Conservation (phyloP, 768 basidiomycete genomes). For the Tulasnella sp. region DNA sequence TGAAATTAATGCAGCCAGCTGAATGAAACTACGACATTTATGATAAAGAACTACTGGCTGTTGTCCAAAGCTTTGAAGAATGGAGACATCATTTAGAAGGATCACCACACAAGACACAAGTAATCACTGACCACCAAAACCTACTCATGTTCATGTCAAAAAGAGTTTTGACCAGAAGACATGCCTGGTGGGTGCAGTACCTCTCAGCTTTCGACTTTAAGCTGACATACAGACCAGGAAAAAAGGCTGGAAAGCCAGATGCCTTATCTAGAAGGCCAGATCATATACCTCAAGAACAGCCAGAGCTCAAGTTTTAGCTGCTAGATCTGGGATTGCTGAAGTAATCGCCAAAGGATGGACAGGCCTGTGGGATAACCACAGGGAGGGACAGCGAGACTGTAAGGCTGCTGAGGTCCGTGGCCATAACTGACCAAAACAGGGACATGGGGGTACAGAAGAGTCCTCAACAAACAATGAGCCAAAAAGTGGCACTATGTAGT, state of each 20-base stretch:
- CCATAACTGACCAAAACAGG: too few relatives aligned
- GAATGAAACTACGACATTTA: constrained; percentile 21
- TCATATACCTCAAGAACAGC: neutral
- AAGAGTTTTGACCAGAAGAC: neutral
- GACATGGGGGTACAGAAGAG: neutral
- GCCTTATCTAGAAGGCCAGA: neutral
- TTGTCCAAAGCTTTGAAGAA: constrained; percentile 16
- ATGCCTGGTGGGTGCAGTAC: neutral
- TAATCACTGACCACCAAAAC: neutral
- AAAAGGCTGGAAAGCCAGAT: neutral
- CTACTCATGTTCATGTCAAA: neutral
- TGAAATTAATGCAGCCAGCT: constrained; percentile 4
- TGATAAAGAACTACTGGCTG: constrained; percentile 27
- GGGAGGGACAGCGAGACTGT: neutral
- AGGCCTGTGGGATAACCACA: neutral
- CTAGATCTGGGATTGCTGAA: neutral
- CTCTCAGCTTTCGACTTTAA: neutral
- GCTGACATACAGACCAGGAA: neutral
- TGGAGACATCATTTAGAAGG: neutral
- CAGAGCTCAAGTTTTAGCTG: neutral
- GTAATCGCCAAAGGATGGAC: neutral
- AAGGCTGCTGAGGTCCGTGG: neutral
- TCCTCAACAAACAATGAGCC: neutral
- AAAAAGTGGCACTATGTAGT: neutral
- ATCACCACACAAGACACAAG: neutral